phyloP scores from a whole-genome alignment of 768 basidiomycete genomes.

The Pisolithus microcarpus region DNA sequence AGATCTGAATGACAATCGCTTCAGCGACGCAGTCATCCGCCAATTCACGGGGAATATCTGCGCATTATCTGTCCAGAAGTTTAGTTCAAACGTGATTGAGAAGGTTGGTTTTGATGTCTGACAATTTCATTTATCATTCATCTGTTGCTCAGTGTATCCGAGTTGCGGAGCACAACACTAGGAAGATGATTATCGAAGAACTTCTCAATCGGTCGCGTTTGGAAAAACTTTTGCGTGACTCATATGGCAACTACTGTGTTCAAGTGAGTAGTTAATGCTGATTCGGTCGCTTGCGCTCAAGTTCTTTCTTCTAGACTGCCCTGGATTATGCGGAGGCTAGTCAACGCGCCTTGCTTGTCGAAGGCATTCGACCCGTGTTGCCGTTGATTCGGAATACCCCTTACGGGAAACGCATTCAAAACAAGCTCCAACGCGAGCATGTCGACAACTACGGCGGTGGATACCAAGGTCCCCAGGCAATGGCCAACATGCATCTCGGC shows the following conservation, averaged over 20 bases:
- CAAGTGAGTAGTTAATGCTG: conserved; percentile 43
- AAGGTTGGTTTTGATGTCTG: conserved; percentile 46
- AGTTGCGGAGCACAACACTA: conserved; percentile 90
- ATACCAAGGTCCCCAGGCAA: conserved; percentile 53
- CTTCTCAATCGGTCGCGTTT: conserved; percentile 88
- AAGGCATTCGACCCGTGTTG: conserved; percentile 96
- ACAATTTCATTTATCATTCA: neutral
- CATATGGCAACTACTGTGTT: conserved; percentile 94
- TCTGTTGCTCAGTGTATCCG: conserved; percentile 56
- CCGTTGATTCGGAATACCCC: conserved; percentile 98
- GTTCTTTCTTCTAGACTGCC: conserved; percentile 60
- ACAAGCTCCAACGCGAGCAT: conserved; percentile 94
- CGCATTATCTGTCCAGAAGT: conserved; percentile 96
- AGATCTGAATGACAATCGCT: conserved; percentile 96
- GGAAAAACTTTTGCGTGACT: conserved; percentile 93
- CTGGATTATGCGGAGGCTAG: conserved; percentile 95
- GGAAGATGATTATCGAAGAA: conserved; percentile 93
- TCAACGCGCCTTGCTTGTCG: conserved; percentile 88
- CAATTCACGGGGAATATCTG: conserved; percentile 98
- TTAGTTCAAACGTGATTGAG: conserved; percentile 98
- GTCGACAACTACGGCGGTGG: conserved; percentile 56
- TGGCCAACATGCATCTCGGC: conserved; percentile 49
- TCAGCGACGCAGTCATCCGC: conserved; percentile 95
- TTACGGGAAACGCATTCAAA: conserved; percentile 98
- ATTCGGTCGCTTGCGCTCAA: conserved; percentile 11